These are phyloP conservation scores for Blastocystis sp. DNA, from an alignment of 352 stramenopile genomes.

Conservation along the genomic window DNA sequence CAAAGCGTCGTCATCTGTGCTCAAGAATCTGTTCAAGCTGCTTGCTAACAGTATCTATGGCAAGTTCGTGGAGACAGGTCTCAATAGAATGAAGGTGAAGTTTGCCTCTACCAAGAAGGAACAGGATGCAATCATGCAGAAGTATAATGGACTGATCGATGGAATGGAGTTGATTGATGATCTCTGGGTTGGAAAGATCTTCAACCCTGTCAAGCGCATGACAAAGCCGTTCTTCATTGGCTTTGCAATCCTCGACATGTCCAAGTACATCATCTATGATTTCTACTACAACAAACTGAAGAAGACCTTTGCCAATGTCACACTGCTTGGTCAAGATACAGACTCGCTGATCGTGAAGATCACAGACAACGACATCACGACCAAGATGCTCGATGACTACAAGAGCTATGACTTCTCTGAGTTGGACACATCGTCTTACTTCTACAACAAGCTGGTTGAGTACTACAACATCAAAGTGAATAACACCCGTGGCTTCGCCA, in stretches of 20 bases:
- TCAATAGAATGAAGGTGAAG: not conserved
- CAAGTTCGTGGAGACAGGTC: not conserved
- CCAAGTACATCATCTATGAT: constrained; percentile 2
- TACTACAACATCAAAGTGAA: not conserved
- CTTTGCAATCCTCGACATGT: not conserved
- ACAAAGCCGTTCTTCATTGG: not conserved
- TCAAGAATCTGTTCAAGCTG: not conserved
- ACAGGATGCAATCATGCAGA: not conserved
- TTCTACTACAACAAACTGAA: constrained; percentile 14
- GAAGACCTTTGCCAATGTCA: not conserved
- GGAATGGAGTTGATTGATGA: not conserved
- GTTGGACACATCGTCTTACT: not conserved
- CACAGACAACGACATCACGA: not conserved
- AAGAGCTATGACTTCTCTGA: constrained; percentile 4
- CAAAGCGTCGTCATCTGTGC: not conserved
- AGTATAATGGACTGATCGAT: not conserved
- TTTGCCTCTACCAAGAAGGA: not conserved
- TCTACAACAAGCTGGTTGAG: not conserved
- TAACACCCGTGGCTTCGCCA: too few species aligned
- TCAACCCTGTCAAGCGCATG: not conserved
- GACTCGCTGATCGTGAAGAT: constrained; percentile 19
- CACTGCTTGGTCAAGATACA: constrained; percentile 2
- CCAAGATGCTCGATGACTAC: not conserved
- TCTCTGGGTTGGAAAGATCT: not conserved
- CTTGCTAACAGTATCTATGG: not conserved